Base-by-base conservation (phyloP, 75 land plant species). In the Sequoia sempervirens region DNA sequence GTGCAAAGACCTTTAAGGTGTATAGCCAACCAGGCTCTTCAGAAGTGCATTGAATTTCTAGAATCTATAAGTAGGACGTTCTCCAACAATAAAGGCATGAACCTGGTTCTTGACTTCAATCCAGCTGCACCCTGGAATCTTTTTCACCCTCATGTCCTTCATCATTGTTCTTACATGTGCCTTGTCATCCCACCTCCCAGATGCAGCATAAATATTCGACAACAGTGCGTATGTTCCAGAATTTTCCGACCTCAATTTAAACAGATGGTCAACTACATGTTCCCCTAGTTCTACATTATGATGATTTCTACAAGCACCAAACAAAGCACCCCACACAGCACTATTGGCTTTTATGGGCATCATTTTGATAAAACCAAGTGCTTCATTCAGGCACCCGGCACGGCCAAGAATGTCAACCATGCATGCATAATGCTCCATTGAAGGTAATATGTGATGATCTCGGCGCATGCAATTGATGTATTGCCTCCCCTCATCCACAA, bases 401-500 rank as follows among this genome's bases (percentile, higher is more conserved):
- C 83, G 58, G 32, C 83, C 80, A 47, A 82, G 83, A 53, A 82
- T 66, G 37, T 82, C 83, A 8, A 82, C 68, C 73, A 82, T 58
- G 37, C 83, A 82, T 38, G 73, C 73, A 66, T 82, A 82, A 66
- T 82, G 83, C 58, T 82, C 83, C 72, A 54, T 82, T 36, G 78
- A 37, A 38, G 83, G 83, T 40, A 37, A 17, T 20, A 58, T 28
- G 13, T 37, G 37, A 54, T 82, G 61, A 58, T 58, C 83, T 26
- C 20, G 26, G 34, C 34, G 18, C 83, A 82, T 82, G 20, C 15
- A 32, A 54, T 34, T 40, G 83, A 82, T 66, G 83, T 54, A 34
- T 58, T 82, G 73, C 72, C 64, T 20, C 3, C 83, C 83, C 30
- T 54, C 40, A 38, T 46, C 80, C 28, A 82, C 43, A n/a, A 82